phyloP scores from a whole-genome alignment of 2,329 filamentous ascomycete species.

The Onygenales sp. region DNA sequence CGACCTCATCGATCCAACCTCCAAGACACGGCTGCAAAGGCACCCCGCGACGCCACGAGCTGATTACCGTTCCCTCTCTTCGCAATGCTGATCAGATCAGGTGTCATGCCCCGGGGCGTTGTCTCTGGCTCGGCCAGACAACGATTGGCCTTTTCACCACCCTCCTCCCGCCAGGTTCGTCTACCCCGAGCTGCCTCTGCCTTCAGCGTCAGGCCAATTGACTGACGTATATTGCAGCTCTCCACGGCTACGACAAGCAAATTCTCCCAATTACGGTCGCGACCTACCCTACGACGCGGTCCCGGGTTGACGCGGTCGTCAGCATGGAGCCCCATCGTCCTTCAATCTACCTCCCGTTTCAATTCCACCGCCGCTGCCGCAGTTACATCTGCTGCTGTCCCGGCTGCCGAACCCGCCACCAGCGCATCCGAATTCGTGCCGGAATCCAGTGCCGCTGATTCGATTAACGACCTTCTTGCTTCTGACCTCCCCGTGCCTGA shows the following conservation, averaged over 20 bases:
- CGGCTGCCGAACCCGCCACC: neutral
- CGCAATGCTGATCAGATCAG: conserved; percentile 48
- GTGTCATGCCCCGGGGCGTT: conserved; percentile 40
- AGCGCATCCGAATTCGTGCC: conserved; percentile 9
- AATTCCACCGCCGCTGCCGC: conserved; percentile 20
- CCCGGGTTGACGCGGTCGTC: neutral
- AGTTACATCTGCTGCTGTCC: conserved; percentile 1
- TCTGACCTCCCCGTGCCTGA: conserved; percentile 20
- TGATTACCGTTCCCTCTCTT: conserved; percentile 1
- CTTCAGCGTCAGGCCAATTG: neutral
- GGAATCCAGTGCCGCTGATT: conserved; percentile 5
- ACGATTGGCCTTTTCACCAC: conserved; percentile 18
- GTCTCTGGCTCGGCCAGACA: conserved; percentile 29
- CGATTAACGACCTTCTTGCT: conserved; percentile 8
- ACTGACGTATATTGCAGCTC: conserved; percentile 7
- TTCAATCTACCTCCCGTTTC: conserved; percentile 22
- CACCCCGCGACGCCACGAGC: neutral
- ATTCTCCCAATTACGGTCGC: conserved; percentile 2
- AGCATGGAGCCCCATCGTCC: neutral
- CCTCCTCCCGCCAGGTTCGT: conserved; percentile 28
- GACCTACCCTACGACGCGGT: neutral
- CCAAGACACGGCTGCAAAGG: neutral
- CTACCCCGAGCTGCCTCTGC: neutral
- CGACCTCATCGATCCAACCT: neutral
- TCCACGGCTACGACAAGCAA: conserved; percentile 9